Conservation (phyloP, 2,329 filamentous ascomycete species). For the Bipolaris bicolor region DNA sequence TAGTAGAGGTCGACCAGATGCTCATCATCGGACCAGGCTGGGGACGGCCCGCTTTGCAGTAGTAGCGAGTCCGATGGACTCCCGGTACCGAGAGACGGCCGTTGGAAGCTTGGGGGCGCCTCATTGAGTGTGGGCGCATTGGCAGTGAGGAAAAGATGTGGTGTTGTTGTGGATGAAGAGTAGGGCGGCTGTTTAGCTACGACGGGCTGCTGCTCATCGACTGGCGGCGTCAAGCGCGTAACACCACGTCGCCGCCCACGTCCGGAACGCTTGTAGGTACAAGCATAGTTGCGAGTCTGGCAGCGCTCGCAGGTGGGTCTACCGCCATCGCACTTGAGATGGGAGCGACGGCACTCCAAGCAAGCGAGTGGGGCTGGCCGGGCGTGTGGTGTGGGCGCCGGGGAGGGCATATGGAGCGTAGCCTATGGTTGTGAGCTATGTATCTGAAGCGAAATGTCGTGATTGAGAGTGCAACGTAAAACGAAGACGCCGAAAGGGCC, state of each 20-base stretch:
- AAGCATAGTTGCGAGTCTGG: constrained; percentile 44
- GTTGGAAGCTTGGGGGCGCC: background rate
- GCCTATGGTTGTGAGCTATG: background rate
- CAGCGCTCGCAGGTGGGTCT: constrained; percentile 55
- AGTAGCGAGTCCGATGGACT: background rate
- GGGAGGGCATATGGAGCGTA: constrained; percentile 6
- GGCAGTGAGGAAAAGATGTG: background rate
- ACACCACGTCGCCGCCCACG: constrained; percentile 50
- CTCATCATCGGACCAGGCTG: constrained; percentile 19
- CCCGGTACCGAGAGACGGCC: background rate
- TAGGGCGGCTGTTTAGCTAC: background rate
- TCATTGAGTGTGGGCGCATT: background rate
- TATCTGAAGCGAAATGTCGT: background rate
- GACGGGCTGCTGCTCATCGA: constrained; percentile 10
- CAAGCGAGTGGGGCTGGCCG: constrained; percentile 50
- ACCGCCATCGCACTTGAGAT: constrained; percentile 57
- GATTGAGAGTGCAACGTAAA: constrained; percentile 1
- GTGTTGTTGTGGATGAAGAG: background rate
- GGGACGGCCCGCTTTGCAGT: background rate
- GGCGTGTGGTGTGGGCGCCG: background rate
- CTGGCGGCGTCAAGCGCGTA: constrained; percentile 18
- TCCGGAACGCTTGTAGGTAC: constrained; percentile 55
- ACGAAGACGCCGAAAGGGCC: constrained; percentile 7
- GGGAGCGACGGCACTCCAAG: constrained; percentile 54
- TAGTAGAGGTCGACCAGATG: constrained; percentile 58